Evolutionary conservation across 306 rosid genomes (phyloP), one percentile per base, ranked within the genome.

Genomic region (Sicyos baderoa): DNA sequence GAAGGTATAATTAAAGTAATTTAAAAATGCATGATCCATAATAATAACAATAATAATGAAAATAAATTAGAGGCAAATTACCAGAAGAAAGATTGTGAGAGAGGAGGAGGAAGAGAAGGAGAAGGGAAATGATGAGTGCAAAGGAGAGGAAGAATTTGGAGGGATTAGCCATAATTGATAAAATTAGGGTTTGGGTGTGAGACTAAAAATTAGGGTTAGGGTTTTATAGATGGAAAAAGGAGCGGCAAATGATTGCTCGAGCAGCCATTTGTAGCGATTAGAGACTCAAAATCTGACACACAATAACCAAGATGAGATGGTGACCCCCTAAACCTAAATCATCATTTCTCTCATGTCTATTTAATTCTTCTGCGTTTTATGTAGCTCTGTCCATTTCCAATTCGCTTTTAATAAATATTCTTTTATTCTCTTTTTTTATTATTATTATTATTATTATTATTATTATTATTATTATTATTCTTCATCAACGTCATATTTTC

Each of bases 231-330:
- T 32, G 37, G 5, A 9, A 42, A 42, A 8, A 42, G 51, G 21
- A 63, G 40, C 9, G 21, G n/a, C 27, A 64, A 64, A 32, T 64
- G 70, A 64, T 64, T 64, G 70, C 70, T 44, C 17, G 16, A 60
- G 66, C 66, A 60, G 66, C 66, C 66, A 60, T 60, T 60, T 60
- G 45, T 60, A 45, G 66, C 18, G 47, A 60, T 60, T 21, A 8
- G 9, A n/a, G 56, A 52, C 23, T 52, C 22, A 52, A 52, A 25
- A 25, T 25, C 29, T n/a, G n/a, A n/a, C n/a, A n/a, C n/a, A n/a
- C n/a, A n/a, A 4, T 51, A 21, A 51, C 18, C 16, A 6, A 51
- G 7, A 2, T 3, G 16, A 17, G 59, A 54, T 19, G 12, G 4
- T 54, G 29, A 54, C 59, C 59, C 58, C 1, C 55, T 5, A 51